phyloP scores from a whole-genome alignment of 2,329 filamentous ascomycete genomes.

The Ilyonectria sp. region DNA sequence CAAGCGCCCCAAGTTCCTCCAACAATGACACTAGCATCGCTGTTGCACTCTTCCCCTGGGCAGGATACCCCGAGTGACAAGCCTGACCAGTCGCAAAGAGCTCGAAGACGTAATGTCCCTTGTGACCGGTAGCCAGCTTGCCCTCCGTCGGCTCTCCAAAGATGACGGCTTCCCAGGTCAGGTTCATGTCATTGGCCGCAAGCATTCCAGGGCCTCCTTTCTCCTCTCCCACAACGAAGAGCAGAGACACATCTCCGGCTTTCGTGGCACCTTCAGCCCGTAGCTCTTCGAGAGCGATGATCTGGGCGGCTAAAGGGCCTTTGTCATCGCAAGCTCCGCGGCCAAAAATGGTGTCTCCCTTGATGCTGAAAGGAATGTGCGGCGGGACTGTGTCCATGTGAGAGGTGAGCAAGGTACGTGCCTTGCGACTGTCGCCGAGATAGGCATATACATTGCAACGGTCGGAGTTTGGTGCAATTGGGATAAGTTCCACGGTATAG shows the following conservation, averaged over 20 bases:
- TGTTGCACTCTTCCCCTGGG: constrained; percentile 35
- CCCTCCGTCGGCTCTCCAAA: constrained; percentile 83
- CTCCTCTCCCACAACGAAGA: constrained; percentile 78
- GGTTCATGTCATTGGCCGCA: constrained; percentile 60
- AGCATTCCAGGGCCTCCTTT: constrained; percentile 77
- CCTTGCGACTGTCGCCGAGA: constrained; percentile 61
- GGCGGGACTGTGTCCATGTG: constrained; percentile 84
- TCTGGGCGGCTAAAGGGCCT: constrained; percentile 76
- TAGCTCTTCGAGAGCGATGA: constrained; percentile 67
- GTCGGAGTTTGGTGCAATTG: constrained; percentile 36
- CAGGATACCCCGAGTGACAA: constrained; percentile 42
- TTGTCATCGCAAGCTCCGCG: constrained; percentile 80
- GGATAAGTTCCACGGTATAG: constrained; percentile 54
- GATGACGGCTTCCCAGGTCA: constrained; percentile 73
- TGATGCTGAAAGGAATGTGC: constrained; percentile 74
- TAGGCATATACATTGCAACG: constrained; percentile 82
- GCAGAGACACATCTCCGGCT: constrained; percentile 60
- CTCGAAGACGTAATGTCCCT: constrained; percentile 74
- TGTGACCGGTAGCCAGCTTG: constrained; percentile 80
- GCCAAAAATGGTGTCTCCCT: constrained; percentile 64
- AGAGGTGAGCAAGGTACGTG: constrained; percentile 74
- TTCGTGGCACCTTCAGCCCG: constrained; percentile 19
- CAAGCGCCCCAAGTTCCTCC: constrained; percentile 38
- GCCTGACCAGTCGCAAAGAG: constrained; percentile 75
- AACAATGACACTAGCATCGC: constrained; percentile 28